Percentiles rank a stretch among this genome's conserved stretches.
Evolutionary conservation across 2,329 filamentous ascomycete species (phyloP).

Genomic region (Raffaelea ambrosiae): DNA sequence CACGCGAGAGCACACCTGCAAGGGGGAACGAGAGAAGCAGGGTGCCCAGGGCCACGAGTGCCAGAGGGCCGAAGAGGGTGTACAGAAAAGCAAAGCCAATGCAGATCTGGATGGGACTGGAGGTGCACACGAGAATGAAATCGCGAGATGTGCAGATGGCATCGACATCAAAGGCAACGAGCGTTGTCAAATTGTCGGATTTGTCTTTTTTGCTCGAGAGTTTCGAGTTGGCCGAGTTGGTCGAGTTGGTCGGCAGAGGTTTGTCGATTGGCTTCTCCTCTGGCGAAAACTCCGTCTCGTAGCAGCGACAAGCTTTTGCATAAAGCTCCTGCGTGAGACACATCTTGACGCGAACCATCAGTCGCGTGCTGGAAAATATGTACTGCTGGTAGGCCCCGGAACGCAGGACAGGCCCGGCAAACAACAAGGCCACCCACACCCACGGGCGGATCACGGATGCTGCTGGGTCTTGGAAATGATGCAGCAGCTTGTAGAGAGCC

Average conservation of each 20-base stretch:
- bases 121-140: slow-evolving; percentile 35
- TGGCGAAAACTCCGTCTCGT: slow-evolving; percentile 20
- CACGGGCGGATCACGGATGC: slow-evolving; percentile 36
- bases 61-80: slow-evolving; percentile 45
- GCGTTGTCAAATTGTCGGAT: background rate
- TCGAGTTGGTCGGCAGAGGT: too few relatives aligned
- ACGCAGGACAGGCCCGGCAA: slow-evolving; percentile 38
- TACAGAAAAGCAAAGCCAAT: slow-evolving; percentile 45
- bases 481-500: slow-evolving; percentile 43
- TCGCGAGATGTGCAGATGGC: slow-evolving; percentile 44
- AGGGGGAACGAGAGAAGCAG: slow-evolving; percentile 40
- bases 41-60: slow-evolving; percentile 41
- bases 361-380: slow-evolving; percentile 47
- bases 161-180: slow-evolving; percentile 47
- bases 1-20: slow-evolving; percentile 37
- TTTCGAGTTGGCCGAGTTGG: slow-evolving; percentile 17
- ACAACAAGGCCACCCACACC: slow-evolving; percentile 36
- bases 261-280: too few relatives aligned
- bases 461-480: slow-evolving; percentile 39
- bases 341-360: slow-evolving; percentile 47
- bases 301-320: slow-evolving; percentile 29
- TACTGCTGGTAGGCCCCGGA: slow-evolving; percentile 48
- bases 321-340: slow-evolving; percentile 52
- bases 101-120: slow-evolving; percentile 36
- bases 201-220: slow-evolving; percentile 16